These are phyloP conservation scores for Aspergillus sclerotioniger DNA, from an alignment of 495 filamentous ascomycete genomes.

Conservation along the genomic window DNA sequence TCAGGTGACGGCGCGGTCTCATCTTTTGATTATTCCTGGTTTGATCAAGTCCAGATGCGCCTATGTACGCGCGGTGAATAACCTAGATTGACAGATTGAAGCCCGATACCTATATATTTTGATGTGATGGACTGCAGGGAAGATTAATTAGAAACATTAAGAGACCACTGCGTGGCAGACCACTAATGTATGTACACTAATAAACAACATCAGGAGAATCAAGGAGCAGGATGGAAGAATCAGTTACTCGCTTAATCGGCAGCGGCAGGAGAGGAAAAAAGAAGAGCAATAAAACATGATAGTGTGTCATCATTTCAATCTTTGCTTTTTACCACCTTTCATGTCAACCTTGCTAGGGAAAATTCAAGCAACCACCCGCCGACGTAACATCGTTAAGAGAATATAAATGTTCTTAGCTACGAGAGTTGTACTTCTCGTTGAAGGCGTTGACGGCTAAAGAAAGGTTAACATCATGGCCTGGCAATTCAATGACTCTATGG, in stretches of 20 bases:
- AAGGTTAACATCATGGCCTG: slow-evolving; percentile 18
- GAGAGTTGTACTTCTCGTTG: slow-evolving; percentile 68
- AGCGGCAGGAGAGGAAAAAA: background rate
- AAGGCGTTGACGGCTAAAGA: slow-evolving; percentile 62
- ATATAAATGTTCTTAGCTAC: slow-evolving; percentile 36
- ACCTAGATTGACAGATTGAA: too few relatives aligned
- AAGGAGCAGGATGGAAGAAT: background rate
- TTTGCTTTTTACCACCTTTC: background rate
- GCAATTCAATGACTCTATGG: background rate
- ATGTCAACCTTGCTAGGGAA: background rate
- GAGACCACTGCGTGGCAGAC: background rate
- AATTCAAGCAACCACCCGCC: background rate
- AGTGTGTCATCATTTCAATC: background rate
- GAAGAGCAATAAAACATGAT: background rate
- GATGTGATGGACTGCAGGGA: background rate
- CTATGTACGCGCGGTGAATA: too few relatives aligned
- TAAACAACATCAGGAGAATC: background rate
- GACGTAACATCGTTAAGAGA: background rate
- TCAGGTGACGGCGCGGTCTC: too few relatives aligned
- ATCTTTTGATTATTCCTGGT: too few relatives aligned
- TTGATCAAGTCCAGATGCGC: too few relatives aligned
- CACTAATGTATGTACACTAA: background rate
- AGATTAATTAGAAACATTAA: slow-evolving; percentile 1
- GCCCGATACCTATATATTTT: too few relatives aligned
- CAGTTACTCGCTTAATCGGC: background rate